phyloP scores from a whole-genome alignment of 805 yeast species.

The Blastobotrys chiropterorum region DNA sequence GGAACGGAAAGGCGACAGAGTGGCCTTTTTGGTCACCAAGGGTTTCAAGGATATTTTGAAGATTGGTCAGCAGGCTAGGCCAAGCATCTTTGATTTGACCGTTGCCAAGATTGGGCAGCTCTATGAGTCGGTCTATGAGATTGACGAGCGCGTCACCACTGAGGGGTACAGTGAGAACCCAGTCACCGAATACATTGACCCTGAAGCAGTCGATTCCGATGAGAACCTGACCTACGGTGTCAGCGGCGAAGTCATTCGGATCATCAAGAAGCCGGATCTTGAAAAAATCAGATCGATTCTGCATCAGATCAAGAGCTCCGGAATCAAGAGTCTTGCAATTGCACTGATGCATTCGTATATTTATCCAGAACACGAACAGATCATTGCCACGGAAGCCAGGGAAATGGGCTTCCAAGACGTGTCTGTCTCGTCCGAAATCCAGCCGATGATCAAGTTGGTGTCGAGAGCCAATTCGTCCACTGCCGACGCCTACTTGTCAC shows the following conservation, averaged over 20 bases:
- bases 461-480: constrained; percentile 71
- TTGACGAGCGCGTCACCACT: constrained; percentile 85
- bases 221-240: constrained; percentile 45
- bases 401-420: constrained; percentile 63
- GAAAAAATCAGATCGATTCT: constrained; percentile 39
- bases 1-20: constrained; percentile 86
- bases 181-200: constrained; percentile 22
- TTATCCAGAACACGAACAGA: constrained; percentile 59
- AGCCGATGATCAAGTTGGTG: constrained; percentile 75
- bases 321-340: constrained; percentile 64
- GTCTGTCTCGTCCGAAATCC: constrained; percentile 59
- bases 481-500: constrained; percentile 80
- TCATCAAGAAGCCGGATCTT: constrained; percentile 47
- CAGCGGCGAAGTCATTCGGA: constrained; percentile 61
- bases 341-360: constrained; percentile 70
- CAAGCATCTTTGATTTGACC: constrained; percentile 77
- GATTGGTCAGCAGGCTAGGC: constrained; percentile 91
- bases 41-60: constrained; percentile 79
- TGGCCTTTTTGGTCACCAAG: constrained; percentile 78
- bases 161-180: constrained; percentile 80
- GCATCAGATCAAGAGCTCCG: constrained; percentile 43
- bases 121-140: constrained; percentile 70
- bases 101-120: constrained; percentile 66
- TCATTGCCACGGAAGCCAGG: constrained; percentile 53
- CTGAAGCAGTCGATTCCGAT: constrained; percentile 26